phyloP scores from a whole-genome alignment of 768 basidiomycete genomes.

The Rhizopogon salebrosus region DNA sequence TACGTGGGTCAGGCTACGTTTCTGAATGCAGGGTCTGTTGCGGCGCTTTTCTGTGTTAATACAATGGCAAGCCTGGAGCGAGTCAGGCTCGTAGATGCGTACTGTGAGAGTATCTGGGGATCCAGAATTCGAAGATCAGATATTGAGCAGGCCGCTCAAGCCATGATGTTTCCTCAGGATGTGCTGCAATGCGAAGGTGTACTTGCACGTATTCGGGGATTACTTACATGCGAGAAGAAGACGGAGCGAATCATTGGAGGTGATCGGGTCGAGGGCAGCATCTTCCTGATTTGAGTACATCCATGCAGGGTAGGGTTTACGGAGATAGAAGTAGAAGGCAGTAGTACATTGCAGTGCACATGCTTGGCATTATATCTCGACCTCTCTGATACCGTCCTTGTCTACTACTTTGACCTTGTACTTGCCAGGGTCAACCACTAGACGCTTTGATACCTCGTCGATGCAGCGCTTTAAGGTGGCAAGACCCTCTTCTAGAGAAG shows the following conservation, averaged over 20 bases:
- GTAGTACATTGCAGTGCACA: not conserved
- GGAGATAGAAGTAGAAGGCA: not conserved
- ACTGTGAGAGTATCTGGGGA: slow-evolving; percentile 56
- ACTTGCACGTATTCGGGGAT: slow-evolving; percentile 30
- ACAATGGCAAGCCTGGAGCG: slow-evolving; percentile 21
- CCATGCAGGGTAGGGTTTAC: not conserved
- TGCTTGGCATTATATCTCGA: slow-evolving; percentile 53
- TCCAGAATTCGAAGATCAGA: slow-evolving; percentile 44
- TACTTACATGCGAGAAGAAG: slow-evolving; percentile 45
- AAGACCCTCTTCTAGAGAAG: slow-evolving; percentile 79
- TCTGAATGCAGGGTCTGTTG: slow-evolving; percentile 35
- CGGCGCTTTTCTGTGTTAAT: slow-evolving; percentile 27
- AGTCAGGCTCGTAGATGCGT: slow-evolving; percentile 48
- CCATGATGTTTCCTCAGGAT: slow-evolving; percentile 1
- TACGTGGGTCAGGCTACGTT: slow-evolving; percentile 48
- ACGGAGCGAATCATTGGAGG: slow-evolving; percentile 52
- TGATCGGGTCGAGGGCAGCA: slow-evolving; percentile 35
- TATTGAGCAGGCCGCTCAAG: slow-evolving; percentile 32
- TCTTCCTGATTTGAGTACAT: slow-evolving; percentile 13
- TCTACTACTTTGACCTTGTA: slow-evolving; percentile 92
- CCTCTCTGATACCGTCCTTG: slow-evolving; percentile 81
- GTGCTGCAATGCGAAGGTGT: slow-evolving; percentile 10
- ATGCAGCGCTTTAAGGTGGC: slow-evolving; percentile 83
- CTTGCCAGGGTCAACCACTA: slow-evolving; percentile 72
- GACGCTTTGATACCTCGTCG: slow-evolving; percentile 78